Evolutionary conservation across 345 rosid species (phyloP).

Genomic region (Sisymbrium irio): DNA sequence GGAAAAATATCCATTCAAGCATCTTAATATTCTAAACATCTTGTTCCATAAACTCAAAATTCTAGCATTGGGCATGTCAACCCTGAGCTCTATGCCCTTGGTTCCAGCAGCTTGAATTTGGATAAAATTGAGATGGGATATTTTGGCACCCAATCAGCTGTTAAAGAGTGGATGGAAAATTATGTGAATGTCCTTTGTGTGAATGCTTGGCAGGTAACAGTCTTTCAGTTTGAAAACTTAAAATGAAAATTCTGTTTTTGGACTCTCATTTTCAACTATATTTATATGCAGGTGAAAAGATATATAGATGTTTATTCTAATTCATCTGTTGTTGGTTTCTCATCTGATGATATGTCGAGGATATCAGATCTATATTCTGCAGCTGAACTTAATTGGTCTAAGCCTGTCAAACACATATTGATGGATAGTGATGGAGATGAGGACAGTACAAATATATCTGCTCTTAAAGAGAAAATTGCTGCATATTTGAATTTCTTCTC

Average conservation of each 20-base stretch:
- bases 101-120: conserved; percentile 54
- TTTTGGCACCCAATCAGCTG: conserved; percentile 29
- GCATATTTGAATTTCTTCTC: conserved; percentile 62
- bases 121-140: conserved; percentile 28
- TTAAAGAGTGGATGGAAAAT: conserved; percentile 55
- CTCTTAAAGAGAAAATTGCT: conserved; percentile 50
- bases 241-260: neutral
- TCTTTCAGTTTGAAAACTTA: neutral
- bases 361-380: conserved; percentile 59
- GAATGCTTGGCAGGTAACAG: conserved; percentile 91
- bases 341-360: conserved; percentile 64
- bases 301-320: conserved; percentile 84
- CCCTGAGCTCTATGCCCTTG: conserved; percentile 88
- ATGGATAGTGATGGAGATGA: conserved; percentile 35
- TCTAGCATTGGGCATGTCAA: conserved; percentile 91
- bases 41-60: conserved; percentile 14
- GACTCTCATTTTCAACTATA: conserved; percentile 1
- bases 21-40: neutral
- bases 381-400: conserved; percentile 57
- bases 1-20: neutral
- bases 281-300: conserved; percentile 70
- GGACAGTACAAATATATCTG: conserved; percentile 30
- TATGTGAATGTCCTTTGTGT: conserved; percentile 71
- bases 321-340: conserved; percentile 93
- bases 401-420: conserved; percentile 35